Base-by-base conservation (phyloP, 441 rosid genomes). In the Brassica hybrid region DNA sequence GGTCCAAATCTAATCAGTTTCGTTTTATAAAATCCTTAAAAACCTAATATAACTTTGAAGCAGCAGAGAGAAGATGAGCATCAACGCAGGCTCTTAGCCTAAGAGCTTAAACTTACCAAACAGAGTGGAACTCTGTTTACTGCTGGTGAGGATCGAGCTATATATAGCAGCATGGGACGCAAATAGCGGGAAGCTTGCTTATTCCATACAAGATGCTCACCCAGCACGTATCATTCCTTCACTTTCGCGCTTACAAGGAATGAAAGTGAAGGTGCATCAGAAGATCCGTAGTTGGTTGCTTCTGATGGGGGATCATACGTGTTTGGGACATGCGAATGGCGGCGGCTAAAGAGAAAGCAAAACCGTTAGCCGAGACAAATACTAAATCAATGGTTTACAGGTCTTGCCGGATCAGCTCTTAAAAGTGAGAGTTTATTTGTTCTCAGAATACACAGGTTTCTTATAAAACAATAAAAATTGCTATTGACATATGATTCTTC, bases 341-440 rank as follows among this genome's bases (percentile, higher is more conserved):
- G 23, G 23, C 23, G 23, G 23, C 65, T 65, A 89, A 87, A 77
- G 95, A 88, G 71, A 93, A 88, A 72, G 83, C 94, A 32, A 80
- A 75, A 75, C 92, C 94, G 4, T 81, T 95, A 78, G 97, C 98
- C 6, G 98, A 93, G 87, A 85, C 85, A 16, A 83, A 86, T 76
- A 89, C 98, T 9, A 91, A 90, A 79, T 89, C 97, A 62, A 91
- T 21, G 99, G 85, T 85, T 95, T 72, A 90, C 98, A 62, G 90
- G 99, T 84, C 85, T 95, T 73, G 90, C 98, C 5, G 98, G 99
- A 72, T 90, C 98, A 36, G 84, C 91, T 79, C 83, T 86, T 72
- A 90, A 82, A 87, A 21, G 23, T 86, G 99, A 93, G 79, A 88
- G 99, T 87, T 21, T 58, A 7, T 9, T 52, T 1, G 43, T 25